Evolutionary conservation across 139 green algal species (phyloP).

Genomic region (Coccomyxa sp.): DNA sequence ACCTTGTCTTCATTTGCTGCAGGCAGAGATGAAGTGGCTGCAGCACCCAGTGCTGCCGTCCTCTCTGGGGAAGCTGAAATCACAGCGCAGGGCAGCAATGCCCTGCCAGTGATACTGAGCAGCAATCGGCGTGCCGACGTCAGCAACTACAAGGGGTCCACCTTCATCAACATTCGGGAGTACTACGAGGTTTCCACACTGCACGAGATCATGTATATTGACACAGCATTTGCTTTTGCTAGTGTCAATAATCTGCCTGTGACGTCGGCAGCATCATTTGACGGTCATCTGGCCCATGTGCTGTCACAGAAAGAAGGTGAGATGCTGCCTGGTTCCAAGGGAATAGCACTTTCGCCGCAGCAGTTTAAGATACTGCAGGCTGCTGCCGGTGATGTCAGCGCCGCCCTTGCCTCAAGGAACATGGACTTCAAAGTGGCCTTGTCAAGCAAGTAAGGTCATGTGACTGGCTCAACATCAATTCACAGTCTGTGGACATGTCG

Average conservation of each 20-base stretch:
- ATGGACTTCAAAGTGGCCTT: conserved; percentile 7
- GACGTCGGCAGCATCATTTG: background rate
- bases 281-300: background rate
- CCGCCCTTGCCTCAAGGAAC: conserved; percentile 8
- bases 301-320: conserved; percentile 31
- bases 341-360: conserved; percentile 43
- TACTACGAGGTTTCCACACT: conserved; percentile 18
- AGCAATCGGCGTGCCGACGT: conserved; percentile 22
- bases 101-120: conserved; percentile 15
- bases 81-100: background rate
- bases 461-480: background rate
- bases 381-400: background rate
- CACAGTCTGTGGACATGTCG: background rate
- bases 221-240: background rate
- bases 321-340: conserved; percentile 53
- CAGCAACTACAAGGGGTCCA: conserved; percentile 38
- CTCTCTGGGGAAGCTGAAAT: background rate
- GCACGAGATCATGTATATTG: too few species aligned
- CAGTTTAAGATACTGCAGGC: conserved; percentile 32
- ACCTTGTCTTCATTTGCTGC: background rate
- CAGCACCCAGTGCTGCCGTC: background rate
- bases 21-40: background rate
- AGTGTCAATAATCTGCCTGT: too few species aligned
- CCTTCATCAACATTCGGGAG: conserved; percentile 43
- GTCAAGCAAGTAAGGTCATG: conserved; percentile 10